Conservation (phyloP, 2,329 filamentous ascomycete genomes). For the Hansfordia pulvinata region DNA sequence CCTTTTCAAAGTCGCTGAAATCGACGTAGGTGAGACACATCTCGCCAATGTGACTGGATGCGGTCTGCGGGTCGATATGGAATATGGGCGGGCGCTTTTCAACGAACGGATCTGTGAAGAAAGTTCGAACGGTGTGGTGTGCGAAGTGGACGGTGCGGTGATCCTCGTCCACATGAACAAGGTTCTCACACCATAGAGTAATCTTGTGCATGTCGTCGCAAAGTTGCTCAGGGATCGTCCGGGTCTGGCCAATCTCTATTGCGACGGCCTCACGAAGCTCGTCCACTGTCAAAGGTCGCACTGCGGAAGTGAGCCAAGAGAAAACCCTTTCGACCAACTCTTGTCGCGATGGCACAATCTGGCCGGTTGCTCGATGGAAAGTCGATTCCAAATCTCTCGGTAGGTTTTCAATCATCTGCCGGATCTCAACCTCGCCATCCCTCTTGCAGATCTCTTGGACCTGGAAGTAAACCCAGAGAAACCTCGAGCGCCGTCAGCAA, state of each 20-base stretch:
- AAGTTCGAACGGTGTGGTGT: slow-evolving; percentile 15
- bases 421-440: slow-evolving; percentile 10
- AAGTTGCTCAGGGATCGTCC: slow-evolving; percentile 9
- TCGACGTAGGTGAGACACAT: slow-evolving; percentile 24
- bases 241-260: slow-evolving; percentile 16
- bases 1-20: slow-evolving; percentile 22
- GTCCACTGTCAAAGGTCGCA: slow-evolving; percentile 17
- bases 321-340: slow-evolving; percentile 14
- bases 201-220: slow-evolving; percentile 13
- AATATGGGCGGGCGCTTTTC: slow-evolving; percentile 5
- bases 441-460: slow-evolving; percentile 7
- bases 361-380: slow-evolving; percentile 13
- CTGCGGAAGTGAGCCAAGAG: slow-evolving; percentile 17
- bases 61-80: slow-evolving; percentile 11
- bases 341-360: slow-evolving; percentile 12
- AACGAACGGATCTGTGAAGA: slow-evolving; percentile 7
- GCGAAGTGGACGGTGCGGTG: slow-evolving; percentile 6
- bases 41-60: slow-evolving; percentile 17
- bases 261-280: slow-evolving; percentile 22
- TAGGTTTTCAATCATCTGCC: slow-evolving; percentile 13
- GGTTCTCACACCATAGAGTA: slow-evolving; percentile 6
- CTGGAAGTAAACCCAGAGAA: slow-evolving; percentile 8
- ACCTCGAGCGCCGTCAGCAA: no score
- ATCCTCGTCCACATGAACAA: slow-evolving; percentile 9
- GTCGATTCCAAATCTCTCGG: slow-evolving; percentile 16